Evolutionary conservation across 495 filamentous ascomycete species (phyloP), one percentile per base, ranked within the genome.

Genomic region (Xylaria telfairii): DNA sequence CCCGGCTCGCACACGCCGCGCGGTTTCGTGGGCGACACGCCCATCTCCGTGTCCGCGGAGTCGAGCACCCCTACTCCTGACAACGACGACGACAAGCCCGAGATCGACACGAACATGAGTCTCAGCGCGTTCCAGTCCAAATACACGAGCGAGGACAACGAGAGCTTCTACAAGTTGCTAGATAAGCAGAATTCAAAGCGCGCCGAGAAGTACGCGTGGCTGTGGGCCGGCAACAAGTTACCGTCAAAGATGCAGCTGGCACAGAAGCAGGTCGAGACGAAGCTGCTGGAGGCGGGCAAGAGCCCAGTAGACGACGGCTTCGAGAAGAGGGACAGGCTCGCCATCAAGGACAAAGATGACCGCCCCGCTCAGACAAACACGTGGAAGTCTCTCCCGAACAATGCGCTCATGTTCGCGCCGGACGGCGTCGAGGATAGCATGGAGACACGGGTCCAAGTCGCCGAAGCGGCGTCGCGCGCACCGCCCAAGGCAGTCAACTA

Each of bases 131-230:
- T 98, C 75, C 96, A 98, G 73, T 86, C 92, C 7, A 93, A 92
- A 75, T 98, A 97, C 80, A 98, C 95, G 5, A 96, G 92, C 73
- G 96, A 99, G 81, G 96, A 99, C 79, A 98, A 98, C 76, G 95
- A 97, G 75, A 93, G 90, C 61, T 98, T 99, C 83, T 95, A 97
- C 81, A 91, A 91, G 75, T 84, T 98, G 1, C 82, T 99, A 15
- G 96, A 99, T 81, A 93, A 91, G 77, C 93, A 97, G 73, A 99
- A 98, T 76, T 85, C 88, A 32, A 95, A 94, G 78, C 87, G 86
- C 47, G 88, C 91, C 15, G 90, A 93, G 76, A 95, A 93, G 71
- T 90, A 97, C 76, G 90, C 89, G 0, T 99, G 95, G 91, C 83
- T 97, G 60, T 97, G 93, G 90, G 87, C 85, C 41, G 90, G 89